These are phyloP conservation scores for Skeletonema tropicum DNA, from an alignment of 108 stramenopile genomes.

Conservation along the genomic window DNA sequence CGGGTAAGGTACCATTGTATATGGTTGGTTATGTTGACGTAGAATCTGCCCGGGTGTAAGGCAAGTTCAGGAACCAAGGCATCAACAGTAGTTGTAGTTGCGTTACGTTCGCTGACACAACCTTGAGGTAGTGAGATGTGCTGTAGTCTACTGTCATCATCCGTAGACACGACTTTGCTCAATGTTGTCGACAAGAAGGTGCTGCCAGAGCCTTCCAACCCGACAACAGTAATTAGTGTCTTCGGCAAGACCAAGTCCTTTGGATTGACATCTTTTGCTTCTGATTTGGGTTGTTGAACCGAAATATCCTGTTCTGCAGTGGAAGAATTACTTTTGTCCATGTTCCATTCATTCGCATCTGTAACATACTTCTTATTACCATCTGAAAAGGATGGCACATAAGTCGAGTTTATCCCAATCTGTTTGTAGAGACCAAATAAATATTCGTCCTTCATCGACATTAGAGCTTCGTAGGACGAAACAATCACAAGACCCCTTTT, in stretches of 20 bases:
- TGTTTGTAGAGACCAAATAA: conserved; percentile 41
- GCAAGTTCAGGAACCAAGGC: conserved; percentile 12
- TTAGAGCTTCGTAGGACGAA: conserved; percentile 44
- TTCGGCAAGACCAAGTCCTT: conserved; percentile 23
- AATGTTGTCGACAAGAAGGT: conserved; percentile 34
- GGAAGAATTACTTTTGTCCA: neutral
- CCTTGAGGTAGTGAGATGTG: conserved; percentile 25
- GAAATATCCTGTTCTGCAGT: neutral
- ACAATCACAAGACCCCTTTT: conserved; percentile 11
- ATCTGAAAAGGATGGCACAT: conserved; percentile 38
- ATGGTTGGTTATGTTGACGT: conserved; percentile 47
- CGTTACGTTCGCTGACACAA: neutral
- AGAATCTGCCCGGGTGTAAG: conserved; percentile 31
- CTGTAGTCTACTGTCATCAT: conserved; percentile 21
- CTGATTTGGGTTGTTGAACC: neutral
- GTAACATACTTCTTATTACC: conserved; percentile 42
- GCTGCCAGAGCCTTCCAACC: conserved; percentile 36
- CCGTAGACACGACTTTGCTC: conserved; percentile 12
- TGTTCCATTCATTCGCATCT: conserved; percentile 5
- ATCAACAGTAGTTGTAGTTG: conserved; percentile 7
- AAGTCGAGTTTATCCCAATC: conserved; percentile 34
- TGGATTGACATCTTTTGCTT: neutral
- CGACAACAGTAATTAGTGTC: conserved; percentile 37
- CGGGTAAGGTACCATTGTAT: conserved; percentile 49
- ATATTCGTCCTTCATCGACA: conserved; percentile 34